A percentile compares a stretch with the other conserved stretches of the same genome.
phyloP scores from a whole-genome alignment of 2,329 filamentous ascomycete genomes.

The Calonectria ilicicola region DNA sequence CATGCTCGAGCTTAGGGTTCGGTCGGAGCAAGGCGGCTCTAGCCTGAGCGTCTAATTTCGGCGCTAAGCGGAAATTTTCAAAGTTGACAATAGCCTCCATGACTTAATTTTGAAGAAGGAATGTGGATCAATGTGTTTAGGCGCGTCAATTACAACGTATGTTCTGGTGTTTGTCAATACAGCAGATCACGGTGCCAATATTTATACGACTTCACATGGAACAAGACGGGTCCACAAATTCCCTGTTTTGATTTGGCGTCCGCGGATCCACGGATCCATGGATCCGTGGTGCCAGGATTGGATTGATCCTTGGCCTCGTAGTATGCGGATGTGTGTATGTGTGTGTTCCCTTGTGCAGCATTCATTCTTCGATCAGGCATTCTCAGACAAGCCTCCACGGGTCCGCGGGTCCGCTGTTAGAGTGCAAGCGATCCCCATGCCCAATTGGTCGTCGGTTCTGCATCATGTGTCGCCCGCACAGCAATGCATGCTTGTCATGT shows the following conservation, averaged over 20 bases:
- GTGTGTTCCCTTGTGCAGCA: not conserved
- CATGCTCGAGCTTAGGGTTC: slow-evolving; percentile 26
- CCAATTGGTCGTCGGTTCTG: not conserved
- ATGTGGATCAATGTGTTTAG: not conserved
- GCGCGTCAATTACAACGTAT: not conserved
- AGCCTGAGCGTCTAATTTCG: slow-evolving; percentile 6
- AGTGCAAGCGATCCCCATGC: not conserved
- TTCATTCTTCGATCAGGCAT: not conserved
- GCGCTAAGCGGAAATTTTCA: slow-evolving; percentile 14
- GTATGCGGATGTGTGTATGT: no score
- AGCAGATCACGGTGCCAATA: not conserved
- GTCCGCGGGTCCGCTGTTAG: not conserved
- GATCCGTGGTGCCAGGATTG: not conserved
- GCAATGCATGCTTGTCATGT: not conserved
- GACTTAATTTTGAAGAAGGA: not conserved
- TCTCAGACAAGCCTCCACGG: not conserved
- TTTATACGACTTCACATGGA: not conserved
- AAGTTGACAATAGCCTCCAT: slow-evolving; percentile 6
- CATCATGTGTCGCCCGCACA: not conserved
- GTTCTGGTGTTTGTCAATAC: not conserved
- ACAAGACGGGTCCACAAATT: not conserved
- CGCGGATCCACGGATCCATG: not conserved
- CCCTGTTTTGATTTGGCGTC: not conserved
- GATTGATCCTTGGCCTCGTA: no score
- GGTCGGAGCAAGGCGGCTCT: not conserved